Conservation (phyloP, 805 yeast genomes). For the Yamadazyma nakazawae region DNA sequence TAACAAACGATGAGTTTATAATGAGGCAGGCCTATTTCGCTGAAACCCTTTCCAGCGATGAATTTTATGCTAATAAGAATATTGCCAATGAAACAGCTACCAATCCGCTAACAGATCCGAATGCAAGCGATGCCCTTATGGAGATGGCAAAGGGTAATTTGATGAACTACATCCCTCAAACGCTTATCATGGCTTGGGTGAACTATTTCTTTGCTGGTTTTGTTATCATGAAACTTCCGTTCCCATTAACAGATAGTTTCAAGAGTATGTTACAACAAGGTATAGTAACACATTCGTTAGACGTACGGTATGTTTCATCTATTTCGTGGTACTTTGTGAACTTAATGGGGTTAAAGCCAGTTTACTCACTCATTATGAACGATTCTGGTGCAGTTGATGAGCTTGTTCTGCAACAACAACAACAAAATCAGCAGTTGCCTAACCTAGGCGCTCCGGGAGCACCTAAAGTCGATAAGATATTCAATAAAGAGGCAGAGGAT, state of each 20-base stretch:
- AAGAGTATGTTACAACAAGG: constrained; percentile 92
- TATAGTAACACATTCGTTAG: constrained; percentile 76
- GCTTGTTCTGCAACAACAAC: constrained; percentile 41
- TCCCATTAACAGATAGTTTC: constrained; percentile 85
- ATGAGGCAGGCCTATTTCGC: constrained; percentile 49
- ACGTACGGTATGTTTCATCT: constrained; percentile 88
- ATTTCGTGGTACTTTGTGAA: constrained; percentile 95
- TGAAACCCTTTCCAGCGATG: constrained; percentile 48
- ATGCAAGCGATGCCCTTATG: constrained; percentile 67
- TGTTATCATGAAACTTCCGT: constrained; percentile 75
- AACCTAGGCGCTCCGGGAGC: constrained; percentile 52
- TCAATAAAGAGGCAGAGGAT: constrained; percentile 70
- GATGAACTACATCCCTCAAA: constrained; percentile 86
- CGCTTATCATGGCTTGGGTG: constrained; percentile 94
- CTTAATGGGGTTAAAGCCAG: constrained; percentile 76
- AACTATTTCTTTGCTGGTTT: constrained; percentile 91
- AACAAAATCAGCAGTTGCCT: constrained; percentile 37
- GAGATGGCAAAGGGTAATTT: constrained; percentile 77
- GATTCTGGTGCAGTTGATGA: constrained; percentile 45
- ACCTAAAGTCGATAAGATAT: constrained; percentile 60
- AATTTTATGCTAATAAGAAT: constrained; percentile 52
- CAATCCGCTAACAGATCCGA: constrained; percentile 71
- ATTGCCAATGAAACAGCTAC: constrained; percentile 36
- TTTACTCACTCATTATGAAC: constrained; percentile 67
- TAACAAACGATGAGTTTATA: constrained; percentile 51